Conservation (phyloP, 495 filamentous ascomycete genomes). For the Penicillium canariense region DNA sequence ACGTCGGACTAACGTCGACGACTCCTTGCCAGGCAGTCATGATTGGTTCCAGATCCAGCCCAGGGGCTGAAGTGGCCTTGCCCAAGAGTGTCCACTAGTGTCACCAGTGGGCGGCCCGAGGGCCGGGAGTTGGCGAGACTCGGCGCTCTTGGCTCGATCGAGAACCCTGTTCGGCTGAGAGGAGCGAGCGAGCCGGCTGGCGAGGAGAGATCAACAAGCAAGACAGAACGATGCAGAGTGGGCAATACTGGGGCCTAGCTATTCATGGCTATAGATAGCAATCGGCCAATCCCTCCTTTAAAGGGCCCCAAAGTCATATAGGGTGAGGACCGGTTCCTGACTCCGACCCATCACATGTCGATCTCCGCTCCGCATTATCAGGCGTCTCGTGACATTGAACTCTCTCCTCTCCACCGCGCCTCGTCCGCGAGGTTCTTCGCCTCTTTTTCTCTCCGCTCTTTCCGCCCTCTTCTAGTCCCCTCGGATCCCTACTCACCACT, state of each 20-base stretch:
- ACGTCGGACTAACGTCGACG: background rate
- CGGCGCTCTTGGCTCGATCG: constrained; percentile 9
- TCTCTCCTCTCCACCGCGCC: constrained; percentile 6
- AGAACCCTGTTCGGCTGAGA: constrained; percentile 6
- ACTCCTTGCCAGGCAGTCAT: background rate
- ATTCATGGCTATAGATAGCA: background rate
- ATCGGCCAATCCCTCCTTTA: too few relatives aligned
- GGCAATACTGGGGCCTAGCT: too few relatives aligned
- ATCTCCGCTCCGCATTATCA: constrained; percentile 12
- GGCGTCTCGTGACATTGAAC: constrained; percentile 18
- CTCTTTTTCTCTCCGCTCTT: background rate
- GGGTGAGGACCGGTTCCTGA: background rate
- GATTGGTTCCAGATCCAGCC: too few relatives aligned
- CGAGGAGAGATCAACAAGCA: background rate
- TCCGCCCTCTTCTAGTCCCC: background rate
- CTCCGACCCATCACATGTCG: constrained; percentile 20
- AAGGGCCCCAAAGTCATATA: background rate
- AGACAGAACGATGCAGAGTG: too few relatives aligned
- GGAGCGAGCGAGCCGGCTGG: background rate
- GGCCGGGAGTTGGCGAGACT: background rate
- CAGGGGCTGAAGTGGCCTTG: background rate
- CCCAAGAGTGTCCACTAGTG: background rate
- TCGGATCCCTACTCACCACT: background rate
- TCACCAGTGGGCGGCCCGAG: constrained; percentile 2
- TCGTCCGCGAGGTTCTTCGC: background rate